phyloP scores from a whole-genome alignment of 2,329 filamentous ascomycete genomes.

The Daldinia sp. region DNA sequence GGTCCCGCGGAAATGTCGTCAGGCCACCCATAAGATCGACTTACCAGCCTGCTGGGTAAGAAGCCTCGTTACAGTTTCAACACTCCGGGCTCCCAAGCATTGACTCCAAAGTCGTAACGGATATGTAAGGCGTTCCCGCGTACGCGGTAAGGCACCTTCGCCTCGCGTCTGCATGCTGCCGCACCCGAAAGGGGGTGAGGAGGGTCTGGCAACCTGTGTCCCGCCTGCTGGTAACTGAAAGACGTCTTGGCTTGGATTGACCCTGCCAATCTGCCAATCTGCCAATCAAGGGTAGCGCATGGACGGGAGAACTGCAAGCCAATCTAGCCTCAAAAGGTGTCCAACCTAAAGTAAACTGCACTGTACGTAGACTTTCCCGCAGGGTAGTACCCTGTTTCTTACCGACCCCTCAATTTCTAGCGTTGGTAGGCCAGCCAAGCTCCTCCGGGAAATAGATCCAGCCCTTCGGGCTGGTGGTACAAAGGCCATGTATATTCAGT shows the following conservation, averaged over 20 bases:
- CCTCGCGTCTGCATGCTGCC: constrained; percentile 37
- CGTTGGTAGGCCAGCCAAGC: constrained; percentile 32
- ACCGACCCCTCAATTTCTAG: constrained; percentile 35
- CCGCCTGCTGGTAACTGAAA: constrained; percentile 29
- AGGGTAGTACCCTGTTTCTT: constrained; percentile 34
- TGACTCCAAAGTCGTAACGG: constrained; percentile 22
- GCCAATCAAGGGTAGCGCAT: constrained; percentile 29
- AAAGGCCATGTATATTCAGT: constrained; percentile 1
- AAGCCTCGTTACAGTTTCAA: constrained; percentile 19
- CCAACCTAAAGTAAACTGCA: not conserved
- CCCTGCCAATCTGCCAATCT: constrained; percentile 35
- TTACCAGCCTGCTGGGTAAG: constrained; percentile 35
- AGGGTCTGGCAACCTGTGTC: constrained; percentile 24
- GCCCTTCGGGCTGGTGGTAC: constrained; percentile 36
- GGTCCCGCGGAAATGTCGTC: constrained; percentile 18
- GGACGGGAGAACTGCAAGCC: constrained; percentile 31
- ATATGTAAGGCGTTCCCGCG: constrained; percentile 32
- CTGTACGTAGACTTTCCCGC: constrained; percentile 25
- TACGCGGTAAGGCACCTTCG: constrained; percentile 35
- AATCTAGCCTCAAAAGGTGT: constrained; percentile 35
- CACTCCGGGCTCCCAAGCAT: constrained; percentile 17
- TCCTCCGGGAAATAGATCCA: constrained; percentile 35
- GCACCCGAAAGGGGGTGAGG: constrained; percentile 29
- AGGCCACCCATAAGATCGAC: constrained; percentile 24
- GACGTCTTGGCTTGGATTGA: constrained; percentile 26